These are phyloP conservation scores for Pseudogymnoascus pannorum DNA, from an alignment of 2,329 filamentous ascomycete genomes.

Conservation along the genomic window DNA sequence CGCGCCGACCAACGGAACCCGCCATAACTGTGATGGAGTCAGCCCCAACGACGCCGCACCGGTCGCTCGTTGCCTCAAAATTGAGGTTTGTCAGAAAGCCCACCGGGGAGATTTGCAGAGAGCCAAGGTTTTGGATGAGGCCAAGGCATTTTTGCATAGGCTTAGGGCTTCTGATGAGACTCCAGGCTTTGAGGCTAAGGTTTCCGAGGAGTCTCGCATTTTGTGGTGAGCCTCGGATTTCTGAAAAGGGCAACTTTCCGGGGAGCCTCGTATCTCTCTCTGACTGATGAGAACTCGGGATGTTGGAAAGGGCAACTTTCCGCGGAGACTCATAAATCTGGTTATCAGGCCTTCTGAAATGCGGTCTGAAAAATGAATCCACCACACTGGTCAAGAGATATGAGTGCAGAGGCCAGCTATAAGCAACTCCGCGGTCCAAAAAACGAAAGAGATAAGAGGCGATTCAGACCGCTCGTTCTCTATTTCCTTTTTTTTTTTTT, in stretches of 20 bases:
- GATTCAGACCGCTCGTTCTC: background rate
- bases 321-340: background rate
- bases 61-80: background rate
- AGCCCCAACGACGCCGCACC: background rate
- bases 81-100: background rate
- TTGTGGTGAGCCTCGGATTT: background rate
- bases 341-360: background rate
- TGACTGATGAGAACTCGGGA: too few species aligned
- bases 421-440: background rate
- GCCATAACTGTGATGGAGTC: background rate
- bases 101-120: background rate
- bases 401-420: background rate
- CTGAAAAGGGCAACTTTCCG: background rate
- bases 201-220: background rate
- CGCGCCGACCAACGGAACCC: background rate
- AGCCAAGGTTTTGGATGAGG: background rate
- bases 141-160: background rate
- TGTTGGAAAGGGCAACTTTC: too few species aligned
- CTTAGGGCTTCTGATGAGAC: background rate
- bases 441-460: background rate
- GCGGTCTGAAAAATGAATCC: background rate
- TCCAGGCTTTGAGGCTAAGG: background rate
- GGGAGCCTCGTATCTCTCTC: too few species aligned
- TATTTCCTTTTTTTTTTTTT: background rate
- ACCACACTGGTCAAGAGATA: background rate